phyloP scores from a whole-genome alignment of 345 rosid genomes.

The Populus davidiana region DNA sequence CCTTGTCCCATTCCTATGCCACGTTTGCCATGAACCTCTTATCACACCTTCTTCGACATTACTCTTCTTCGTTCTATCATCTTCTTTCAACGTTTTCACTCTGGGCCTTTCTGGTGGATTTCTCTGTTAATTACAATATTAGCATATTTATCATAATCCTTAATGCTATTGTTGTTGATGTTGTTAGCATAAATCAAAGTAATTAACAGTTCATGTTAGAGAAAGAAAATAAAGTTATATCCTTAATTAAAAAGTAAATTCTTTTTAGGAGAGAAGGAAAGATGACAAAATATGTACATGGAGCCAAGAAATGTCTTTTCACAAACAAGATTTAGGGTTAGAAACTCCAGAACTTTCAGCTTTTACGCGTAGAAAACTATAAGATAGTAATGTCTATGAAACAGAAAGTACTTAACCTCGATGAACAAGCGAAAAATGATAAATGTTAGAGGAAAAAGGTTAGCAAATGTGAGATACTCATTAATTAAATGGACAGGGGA shows the following conservation, averaged over 20 bases:
- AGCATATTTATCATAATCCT: background rate
- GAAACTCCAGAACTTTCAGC: background rate
- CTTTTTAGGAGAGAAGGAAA: background rate
- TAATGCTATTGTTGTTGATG: background rate
- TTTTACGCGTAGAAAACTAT: background rate
- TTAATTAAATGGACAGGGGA: background rate
- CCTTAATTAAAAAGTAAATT: background rate
- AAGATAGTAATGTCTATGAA: too few species aligned
- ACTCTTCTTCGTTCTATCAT: slow-evolving; percentile 13
- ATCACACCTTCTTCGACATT: slow-evolving; percentile 3
- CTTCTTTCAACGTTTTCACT: slow-evolving; percentile 9
- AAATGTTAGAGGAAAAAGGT: background rate
- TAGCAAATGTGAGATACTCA: too few species aligned
- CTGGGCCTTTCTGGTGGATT: slow-evolving; percentile 38
- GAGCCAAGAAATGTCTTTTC: slow-evolving; percentile 12
- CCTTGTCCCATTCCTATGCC: slow-evolving; percentile 33
- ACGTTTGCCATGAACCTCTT: slow-evolving; percentile 40
- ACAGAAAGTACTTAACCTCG: too few species aligned
- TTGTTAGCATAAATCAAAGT: background rate
- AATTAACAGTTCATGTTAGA: background rate
- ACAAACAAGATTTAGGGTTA: background rate
- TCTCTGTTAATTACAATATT: slow-evolving; percentile 39
- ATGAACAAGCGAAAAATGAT: too few species aligned
- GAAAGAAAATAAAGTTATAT: background rate
- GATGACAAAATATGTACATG: background rate